Conservation (phyloP, 176 grass and related monocot species). For the Neostapfia colusana region DNA sequence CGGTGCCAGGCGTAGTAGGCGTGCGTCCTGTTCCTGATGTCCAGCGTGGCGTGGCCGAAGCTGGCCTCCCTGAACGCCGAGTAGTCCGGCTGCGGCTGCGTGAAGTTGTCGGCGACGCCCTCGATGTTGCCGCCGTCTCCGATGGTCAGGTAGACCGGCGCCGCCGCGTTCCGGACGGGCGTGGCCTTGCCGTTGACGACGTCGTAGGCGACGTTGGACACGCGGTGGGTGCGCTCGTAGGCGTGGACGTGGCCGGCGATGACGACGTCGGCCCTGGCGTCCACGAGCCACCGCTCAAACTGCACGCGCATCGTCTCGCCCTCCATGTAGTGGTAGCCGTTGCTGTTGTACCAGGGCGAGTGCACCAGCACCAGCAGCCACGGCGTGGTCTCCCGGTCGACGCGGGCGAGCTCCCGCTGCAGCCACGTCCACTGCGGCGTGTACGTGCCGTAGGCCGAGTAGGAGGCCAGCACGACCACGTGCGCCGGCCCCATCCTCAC, state of each 20-base stretch:
- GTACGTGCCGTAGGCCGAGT: conserved; percentile 72
- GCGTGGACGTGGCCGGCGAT: conserved; percentile 62
- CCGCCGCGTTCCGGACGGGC: conserved; percentile 23
- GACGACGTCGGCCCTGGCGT: conserved; percentile 52
- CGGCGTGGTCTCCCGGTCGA: conserved; percentile 47
- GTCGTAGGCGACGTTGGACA: conserved; percentile 66
- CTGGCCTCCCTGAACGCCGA: conserved; percentile 79
- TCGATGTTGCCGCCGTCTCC: conserved; percentile 77
- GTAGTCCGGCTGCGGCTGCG: conserved; percentile 57
- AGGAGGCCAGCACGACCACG: conserved; percentile 57
- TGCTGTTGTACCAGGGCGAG: conserved; percentile 76
- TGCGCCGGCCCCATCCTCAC: conserved; percentile 46
- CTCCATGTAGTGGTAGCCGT: conserved; percentile 78
- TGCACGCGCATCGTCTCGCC: conserved; percentile 66
- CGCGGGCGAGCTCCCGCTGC: conserved; percentile 37
- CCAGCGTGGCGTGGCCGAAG: conserved; percentile 69
- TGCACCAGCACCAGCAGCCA: conserved; percentile 67
- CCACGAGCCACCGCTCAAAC: conserved; percentile 58
- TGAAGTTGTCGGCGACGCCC: conserved; percentile 57
- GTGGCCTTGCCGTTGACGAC: conserved; percentile 49
- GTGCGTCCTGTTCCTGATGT: conserved; percentile 71
- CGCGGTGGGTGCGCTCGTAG: conserved; percentile 61
- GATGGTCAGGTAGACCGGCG: conserved; percentile 72
- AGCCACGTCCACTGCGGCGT: conserved; percentile 75
- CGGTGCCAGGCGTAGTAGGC: conserved; percentile 69